phyloP scores from a whole-genome alignment of 164 flowering plant species.

The Hamamelis virginiana region DNA sequence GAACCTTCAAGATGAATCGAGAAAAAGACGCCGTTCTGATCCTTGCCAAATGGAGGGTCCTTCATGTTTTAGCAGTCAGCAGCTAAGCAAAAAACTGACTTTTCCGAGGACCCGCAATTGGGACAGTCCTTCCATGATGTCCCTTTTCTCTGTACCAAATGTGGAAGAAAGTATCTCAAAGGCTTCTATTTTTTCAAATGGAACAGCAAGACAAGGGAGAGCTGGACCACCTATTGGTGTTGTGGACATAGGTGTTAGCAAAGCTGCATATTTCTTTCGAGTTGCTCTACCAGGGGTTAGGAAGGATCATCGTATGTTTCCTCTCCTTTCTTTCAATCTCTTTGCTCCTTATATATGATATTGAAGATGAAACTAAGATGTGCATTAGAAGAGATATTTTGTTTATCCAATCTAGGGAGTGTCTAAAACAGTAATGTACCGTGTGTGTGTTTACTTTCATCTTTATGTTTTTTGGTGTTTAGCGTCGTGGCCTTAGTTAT shows the following conservation, averaged over 20 bases:
- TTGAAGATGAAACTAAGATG: neutral
- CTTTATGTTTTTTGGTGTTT: too few relatives aligned
- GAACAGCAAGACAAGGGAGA: constrained; percentile 48
- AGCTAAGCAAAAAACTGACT: neutral
- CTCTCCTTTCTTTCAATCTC: neutral
- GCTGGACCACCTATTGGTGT: constrained; percentile 60
- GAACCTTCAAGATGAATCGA: constrained; percentile 11
- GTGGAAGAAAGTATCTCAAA: constrained; percentile 21
- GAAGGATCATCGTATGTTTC: constrained; percentile 37
- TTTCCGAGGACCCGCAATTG: constrained; percentile 2
- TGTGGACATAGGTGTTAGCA: constrained; percentile 56
- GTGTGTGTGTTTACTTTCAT: too few relatives aligned
- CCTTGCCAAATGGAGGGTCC: constrained; percentile 8
- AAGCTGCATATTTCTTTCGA: constrained; percentile 54
- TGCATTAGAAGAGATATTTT: neutral
- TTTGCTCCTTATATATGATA: neutral
- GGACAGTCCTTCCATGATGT: constrained; percentile 28
- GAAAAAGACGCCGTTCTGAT: constrained; percentile 12
- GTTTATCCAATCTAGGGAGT: neutral
- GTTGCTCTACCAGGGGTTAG: constrained; percentile 67
- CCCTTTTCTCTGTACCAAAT: constrained; percentile 24
- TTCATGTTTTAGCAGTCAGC: constrained; percentile 1
- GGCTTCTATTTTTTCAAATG: constrained; percentile 25
- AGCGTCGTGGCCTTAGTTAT: neutral
- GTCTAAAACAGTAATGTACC: too few relatives aligned